Base-by-base conservation (phyloP, 345 rosid genomes). In the Melaleuca quinquenervia region DNA sequence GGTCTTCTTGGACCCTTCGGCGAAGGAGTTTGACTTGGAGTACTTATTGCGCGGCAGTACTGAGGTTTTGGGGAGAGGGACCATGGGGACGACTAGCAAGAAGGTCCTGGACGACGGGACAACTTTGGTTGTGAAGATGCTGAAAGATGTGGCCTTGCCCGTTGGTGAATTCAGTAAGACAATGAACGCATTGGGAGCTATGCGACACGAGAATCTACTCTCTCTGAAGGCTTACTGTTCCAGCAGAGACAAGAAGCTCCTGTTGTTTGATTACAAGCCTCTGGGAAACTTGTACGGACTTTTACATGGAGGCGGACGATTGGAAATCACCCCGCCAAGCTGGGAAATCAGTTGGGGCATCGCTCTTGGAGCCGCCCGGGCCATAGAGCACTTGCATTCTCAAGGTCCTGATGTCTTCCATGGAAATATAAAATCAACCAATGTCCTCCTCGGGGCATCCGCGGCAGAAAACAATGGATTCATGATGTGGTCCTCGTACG, bases 381-480 rank as follows among this genome's bases (percentile, higher is more conserved):
- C 96, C 85, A 84, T 95, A 32, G 92, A 95, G 48, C 95, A 95
- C 87, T 87, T 96, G 53, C 99, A 96, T 80, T 91, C 92, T 20
- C 88, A 89, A 74, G 95, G 96, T 76, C 87, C 92, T 96, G 36
- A 95, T 93, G 87, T 94, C 95, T 64, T 89, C 89, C 89, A 96
- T 87, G 98, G 98, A 70, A 92, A 96, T 70, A 90, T 96, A 80
- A 95, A 94, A 88, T 91, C 98, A 48, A 93, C 98, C 85, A 95
- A 96, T 85, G 93, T 95, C 87, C 98, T 96, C n/a, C 89, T 96
- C 86, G 91, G 84, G 82, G 93, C 91, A 41, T 41, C 41, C n/a
- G n/a, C n/a, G n/a, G n/a, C n/a, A n/a, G n/a, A n/a, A n/a, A n/a
- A n/a, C n/a, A n/a, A n/a, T n/a, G n/a, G n/a, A n/a, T n/a, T n/a